These are phyloP conservation scores for Pulveroboletus sp. DNA, from an alignment of 768 basidiomycete species.

Conservation along the genomic window DNA sequence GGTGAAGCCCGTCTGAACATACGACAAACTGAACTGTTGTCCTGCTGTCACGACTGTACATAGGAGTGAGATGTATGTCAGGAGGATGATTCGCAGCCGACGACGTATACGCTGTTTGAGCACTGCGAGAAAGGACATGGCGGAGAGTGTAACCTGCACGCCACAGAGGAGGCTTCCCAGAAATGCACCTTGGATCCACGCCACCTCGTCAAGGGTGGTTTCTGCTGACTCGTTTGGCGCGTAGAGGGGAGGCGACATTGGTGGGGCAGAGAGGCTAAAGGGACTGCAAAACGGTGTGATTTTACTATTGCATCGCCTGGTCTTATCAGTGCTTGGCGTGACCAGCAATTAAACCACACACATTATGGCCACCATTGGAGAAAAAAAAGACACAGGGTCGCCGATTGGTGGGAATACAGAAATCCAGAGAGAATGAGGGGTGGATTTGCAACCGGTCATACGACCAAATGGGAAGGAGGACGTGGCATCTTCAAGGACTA, in stretches of 20 bases:
- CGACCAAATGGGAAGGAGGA: not conserved
- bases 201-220: slow-evolving; percentile 3
- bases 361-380: not conserved
- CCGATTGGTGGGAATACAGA: slow-evolving; percentile 1
- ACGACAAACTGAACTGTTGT: slow-evolving; percentile 9
- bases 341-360: not conserved
- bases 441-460: not conserved
- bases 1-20: slow-evolving; percentile 15
- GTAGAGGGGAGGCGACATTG: slow-evolving; percentile 6
- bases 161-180: slow-evolving; percentile 19
- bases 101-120: slow-evolving; percentile 10
- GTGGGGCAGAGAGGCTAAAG: not conserved
- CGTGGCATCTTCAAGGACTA: not conserved
- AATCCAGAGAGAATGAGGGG: not conserved
- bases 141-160: slow-evolving; percentile 15
- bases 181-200: slow-evolving; percentile 23
- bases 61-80: slow-evolving; percentile 13
- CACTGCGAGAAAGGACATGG: slow-evolving; percentile 16
- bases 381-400: slow-evolving; percentile 4
- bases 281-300: slow-evolving; percentile 5
- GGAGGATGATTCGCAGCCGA: slow-evolving; percentile 9
- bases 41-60: slow-evolving; percentile 15
- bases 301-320: not conserved
- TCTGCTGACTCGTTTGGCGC: not conserved
- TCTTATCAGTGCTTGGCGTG: slow-evolving; percentile 5